Evolutionary conservation across 106 monocot species (phyloP).

Genomic region (Acorus gramineus): DNA sequence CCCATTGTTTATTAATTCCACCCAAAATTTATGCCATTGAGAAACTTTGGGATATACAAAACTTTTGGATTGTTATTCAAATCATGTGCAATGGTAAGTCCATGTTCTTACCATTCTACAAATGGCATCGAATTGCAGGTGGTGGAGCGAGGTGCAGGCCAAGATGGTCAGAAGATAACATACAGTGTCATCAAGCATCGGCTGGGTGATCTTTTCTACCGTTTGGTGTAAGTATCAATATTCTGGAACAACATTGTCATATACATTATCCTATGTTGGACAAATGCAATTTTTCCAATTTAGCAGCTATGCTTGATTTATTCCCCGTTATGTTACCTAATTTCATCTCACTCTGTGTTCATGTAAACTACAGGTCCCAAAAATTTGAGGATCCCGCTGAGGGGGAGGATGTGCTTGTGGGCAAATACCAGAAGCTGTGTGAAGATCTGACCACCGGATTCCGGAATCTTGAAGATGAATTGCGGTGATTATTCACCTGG

Average conservation of each 20-base stretch:
- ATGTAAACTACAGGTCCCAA: conserved; percentile 55
- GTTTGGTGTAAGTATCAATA: conserved; percentile 74
- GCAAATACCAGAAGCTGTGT: conserved; percentile 78
- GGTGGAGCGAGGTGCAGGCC: conserved; percentile 76
- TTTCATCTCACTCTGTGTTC: neutral
- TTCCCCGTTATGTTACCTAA: no score
- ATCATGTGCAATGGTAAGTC: no score
- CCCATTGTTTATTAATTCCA: no score
- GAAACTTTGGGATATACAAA: no score
- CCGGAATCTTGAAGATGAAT: conserved; percentile 90
- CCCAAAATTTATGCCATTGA: no score
- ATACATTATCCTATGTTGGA: neutral
- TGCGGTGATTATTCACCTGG: conserved; percentile 15
- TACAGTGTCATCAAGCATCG: conserved; percentile 89
- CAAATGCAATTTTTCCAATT: no score
- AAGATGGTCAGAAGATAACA: conserved; percentile 90
- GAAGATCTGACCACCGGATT: conserved; percentile 83
- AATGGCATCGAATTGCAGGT: conserved; percentile 27
- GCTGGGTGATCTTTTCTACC: conserved; percentile 93
- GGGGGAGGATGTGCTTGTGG: conserved; percentile 81
- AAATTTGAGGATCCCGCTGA: conserved; percentile 99
- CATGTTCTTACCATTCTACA: no score
- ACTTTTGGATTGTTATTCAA: no score
- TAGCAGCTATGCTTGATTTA: neutral
- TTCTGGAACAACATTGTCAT: no score